Base-by-base conservation (phyloP, 2,329 filamentous ascomycete species). In the Fusarium globosum region DNA sequence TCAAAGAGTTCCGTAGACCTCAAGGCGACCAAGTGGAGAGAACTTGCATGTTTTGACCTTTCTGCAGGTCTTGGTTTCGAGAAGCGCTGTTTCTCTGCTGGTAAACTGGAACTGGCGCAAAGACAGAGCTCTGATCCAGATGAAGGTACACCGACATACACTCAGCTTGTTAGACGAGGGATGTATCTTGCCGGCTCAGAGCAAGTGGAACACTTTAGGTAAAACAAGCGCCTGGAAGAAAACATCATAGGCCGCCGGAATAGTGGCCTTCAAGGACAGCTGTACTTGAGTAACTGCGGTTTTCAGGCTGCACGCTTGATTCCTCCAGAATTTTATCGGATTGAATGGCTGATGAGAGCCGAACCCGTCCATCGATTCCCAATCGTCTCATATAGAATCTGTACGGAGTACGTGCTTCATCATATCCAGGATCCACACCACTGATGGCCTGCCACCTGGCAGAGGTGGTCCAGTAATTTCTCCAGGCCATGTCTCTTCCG, bases 61-160 rank as follows among this genome's bases (percentile, higher is more conserved):
- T 73, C 71, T 71, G 71, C 70, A 71, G 53, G 70, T 73, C 61
- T 71, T 56, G 49, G 76, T 78, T 77, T 77, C 74, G 70, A 78
- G 76, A 78, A 60, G 76, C 76, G 75, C 75, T 58, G 61, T 59
- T 46, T 42, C 58, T 52, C 28, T 36, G 51, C 45, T 65, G 51
- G 30, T 41, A 61, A 51, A 63, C n/a, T 65, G 46, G 66, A 75
- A 73, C 69, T 72, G 71, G 61, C 65, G 66, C 72, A 53, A 60
- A 60, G 62, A 52, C 48, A 63, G 18, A 43, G 26, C 38, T 49
- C 58, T 43, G 41, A 28, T 33, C 41, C 6, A 21, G 36, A 35
- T 20, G 36, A 60, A 30, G 33, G 59, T 74, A 72, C 71, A 36
- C 52, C 10, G n/a, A 42, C 12, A 35, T 30, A 26, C 48, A 23